Base-by-base conservation (phyloP, 208 protist genomes). In the Trypanosoma cruzi region DNA sequence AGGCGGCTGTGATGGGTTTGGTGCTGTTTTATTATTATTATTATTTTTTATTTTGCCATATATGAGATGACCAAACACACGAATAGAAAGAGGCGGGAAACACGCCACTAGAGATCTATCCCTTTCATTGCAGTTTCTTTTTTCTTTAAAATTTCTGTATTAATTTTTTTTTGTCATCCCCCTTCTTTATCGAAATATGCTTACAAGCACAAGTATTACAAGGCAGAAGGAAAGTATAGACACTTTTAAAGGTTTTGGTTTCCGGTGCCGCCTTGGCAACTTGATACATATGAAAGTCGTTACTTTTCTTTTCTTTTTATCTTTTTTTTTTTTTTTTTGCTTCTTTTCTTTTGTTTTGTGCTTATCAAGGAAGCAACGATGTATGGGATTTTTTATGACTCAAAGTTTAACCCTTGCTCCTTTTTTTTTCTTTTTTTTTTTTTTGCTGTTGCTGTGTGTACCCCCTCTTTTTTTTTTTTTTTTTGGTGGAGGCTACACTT, bases 381-480 rank as follows among this genome's bases (percentile, higher is more conserved):
- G 40, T 44, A 14, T 44, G 10, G 40, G 18, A 7, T 44, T 1
- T 44, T 44, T 44, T 14, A 16, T 44, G 40, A 14, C 18, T 44
- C n/a, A 14, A 44, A 44, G 40, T n/a, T 28, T 28, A 11, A 11
- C 11, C 16, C 3, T 52, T 11, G 1, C 22, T n/a, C 24, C 24
- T 52, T 52, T 0, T 52, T 52, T 26, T 8, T n/a, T 28, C n/a
- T 57, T 4, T 32, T 57, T 71, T 70, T 53, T 60, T 36, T 55
- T 61, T 55, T 64, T 68, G 1, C 36, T 46, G 28, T 48, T 49
- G 44, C 8, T 37, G 26, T 50, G 6, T 11, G 49, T 32, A 3
- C 34, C 36, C 6, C 40, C 37, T 55, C 49, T 36, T 73, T 29
- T 22, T 68, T 62, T 73, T 20, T 73, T 68, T 50, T 63, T 20